Conservation (phyloP, 192 early-diverging fungal species). For the Coemansia sp. region DNA sequence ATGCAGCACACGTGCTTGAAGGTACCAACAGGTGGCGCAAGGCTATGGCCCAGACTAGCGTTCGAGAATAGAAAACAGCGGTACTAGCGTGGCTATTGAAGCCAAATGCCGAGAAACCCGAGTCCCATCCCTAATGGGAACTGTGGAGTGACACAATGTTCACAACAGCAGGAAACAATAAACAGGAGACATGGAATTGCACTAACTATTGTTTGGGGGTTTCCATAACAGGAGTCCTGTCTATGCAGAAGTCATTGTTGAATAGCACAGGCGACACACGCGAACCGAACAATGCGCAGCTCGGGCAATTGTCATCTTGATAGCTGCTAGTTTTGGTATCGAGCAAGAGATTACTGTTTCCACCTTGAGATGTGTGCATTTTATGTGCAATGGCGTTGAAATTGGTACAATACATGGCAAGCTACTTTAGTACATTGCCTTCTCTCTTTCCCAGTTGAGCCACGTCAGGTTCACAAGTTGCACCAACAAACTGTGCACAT, state of each 20-base stretch:
- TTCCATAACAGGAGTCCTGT: slow-evolving; percentile 7
- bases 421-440: neutral
- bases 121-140: slow-evolving; percentile 25
- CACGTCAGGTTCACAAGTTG: neutral
- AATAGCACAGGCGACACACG: neutral
- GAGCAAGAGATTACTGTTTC: neutral
- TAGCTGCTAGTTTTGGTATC: neutral
- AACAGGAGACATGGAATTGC: neutral
- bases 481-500: neutral
- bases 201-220: neutral
- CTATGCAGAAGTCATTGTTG: neutral
- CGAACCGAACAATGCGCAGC: neutral
- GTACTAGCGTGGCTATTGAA: neutral
- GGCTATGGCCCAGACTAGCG: neutral
- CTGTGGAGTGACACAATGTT: slow-evolving; percentile 19
- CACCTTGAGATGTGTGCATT: neutral
- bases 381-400: neutral
- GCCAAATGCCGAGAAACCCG: slow-evolving; percentile 2
- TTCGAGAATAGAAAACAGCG: neutral
- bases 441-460: neutral
- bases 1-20: neutral
- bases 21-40: neutral
- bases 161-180: neutral
- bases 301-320: neutral
- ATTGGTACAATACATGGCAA: neutral